Evolutionary conservation across 2,329 filamentous ascomycete genomes (phyloP).

Genomic region (Xylogone sp.): DNA sequence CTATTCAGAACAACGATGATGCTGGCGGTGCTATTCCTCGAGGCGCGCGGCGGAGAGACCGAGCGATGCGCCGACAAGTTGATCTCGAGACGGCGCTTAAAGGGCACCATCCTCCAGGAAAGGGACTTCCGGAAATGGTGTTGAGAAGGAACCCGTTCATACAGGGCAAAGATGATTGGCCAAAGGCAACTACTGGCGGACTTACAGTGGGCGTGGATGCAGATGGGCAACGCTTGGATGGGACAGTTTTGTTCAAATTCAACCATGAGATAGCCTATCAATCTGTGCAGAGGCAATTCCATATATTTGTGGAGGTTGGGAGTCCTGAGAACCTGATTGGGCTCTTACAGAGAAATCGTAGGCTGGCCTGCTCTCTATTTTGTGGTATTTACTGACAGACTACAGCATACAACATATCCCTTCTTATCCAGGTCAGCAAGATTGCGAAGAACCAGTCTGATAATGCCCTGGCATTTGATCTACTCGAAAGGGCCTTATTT

Average conservation of each 20-base stretch:
- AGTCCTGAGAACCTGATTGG: constrained; percentile 80
- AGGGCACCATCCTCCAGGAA: constrained; percentile 44
- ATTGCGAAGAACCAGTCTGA: constrained; percentile 91
- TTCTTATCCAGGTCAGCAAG: constrained; percentile 88
- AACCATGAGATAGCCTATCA: constrained; percentile 73
- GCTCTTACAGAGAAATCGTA: constrained; percentile 64
- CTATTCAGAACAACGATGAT: constrained; percentile 53
- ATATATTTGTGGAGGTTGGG: constrained; percentile 73
- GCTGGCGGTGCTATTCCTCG: constrained; percentile 32
- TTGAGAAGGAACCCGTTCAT: constrained; percentile 64
- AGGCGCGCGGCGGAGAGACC: constrained; percentile 35
- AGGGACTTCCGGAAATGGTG: constrained; percentile 54
- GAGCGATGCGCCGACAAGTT: constrained; percentile 37
- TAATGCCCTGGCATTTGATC: constrained; percentile 77
- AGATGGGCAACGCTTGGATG: constrained; percentile 40
- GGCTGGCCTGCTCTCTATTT: constrained; percentile 11
- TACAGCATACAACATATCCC: constrained; percentile 82
- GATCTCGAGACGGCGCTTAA: constrained; percentile 33
- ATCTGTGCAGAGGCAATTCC: constrained; percentile 71
- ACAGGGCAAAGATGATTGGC: constrained; percentile 70
- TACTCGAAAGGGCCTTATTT: constrained; percentile 88
- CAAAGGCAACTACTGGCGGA: constrained; percentile 67
- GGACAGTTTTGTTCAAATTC: constrained; percentile 71
- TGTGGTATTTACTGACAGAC: constrained; percentile 19
- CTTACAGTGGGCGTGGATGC: constrained; percentile 72